phyloP scores from a whole-genome alignment of 441 rosid species.

The Raphanus hybrid region DNA sequence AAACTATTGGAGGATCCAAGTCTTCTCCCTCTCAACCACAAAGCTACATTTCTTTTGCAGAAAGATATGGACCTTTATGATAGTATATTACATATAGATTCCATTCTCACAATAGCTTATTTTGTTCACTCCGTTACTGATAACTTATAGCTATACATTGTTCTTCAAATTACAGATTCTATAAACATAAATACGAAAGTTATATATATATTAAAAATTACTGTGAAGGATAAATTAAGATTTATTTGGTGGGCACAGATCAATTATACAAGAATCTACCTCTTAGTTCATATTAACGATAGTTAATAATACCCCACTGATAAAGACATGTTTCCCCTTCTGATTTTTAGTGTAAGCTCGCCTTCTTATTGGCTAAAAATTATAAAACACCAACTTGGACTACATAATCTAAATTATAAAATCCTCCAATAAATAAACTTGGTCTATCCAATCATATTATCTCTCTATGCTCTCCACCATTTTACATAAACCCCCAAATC shows the following conservation, averaged over 20 bases:
- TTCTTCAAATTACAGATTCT: conserved; percentile 18
- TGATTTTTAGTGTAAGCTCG: conserved; percentile 14
- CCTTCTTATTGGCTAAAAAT: conserved; percentile 29
- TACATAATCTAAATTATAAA: conserved; percentile 37
- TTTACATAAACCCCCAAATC: conserved; percentile 54
- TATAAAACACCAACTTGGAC: conserved; percentile 50
- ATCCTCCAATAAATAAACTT: conserved; percentile 44
- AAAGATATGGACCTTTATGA: background rate
- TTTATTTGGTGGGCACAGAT: conserved; percentile 1
- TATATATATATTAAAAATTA: background rate
- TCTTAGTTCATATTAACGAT: conserved; percentile 22
- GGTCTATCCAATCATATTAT: conserved; percentile 71
- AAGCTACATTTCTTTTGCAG: conserved; percentile 16
- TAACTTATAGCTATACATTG: background rate
- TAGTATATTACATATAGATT: conserved; percentile 8
- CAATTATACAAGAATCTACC: conserved; percentile 14
- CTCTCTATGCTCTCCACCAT: conserved; percentile 58
- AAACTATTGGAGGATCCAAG: conserved; percentile 46
- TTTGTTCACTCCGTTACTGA: background rate
- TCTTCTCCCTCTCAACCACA: conserved; percentile 43
- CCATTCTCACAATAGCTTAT: conserved; percentile 17
- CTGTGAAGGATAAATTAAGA: conserved; percentile 10
- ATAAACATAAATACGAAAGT: background rate
- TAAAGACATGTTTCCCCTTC: conserved; percentile 25
- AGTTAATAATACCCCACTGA: conserved; percentile 12